These are phyloP conservation scores for Leccinum pellstonianum DNA, from an alignment of 768 basidiomycete genomes.

Conservation along the genomic window DNA sequence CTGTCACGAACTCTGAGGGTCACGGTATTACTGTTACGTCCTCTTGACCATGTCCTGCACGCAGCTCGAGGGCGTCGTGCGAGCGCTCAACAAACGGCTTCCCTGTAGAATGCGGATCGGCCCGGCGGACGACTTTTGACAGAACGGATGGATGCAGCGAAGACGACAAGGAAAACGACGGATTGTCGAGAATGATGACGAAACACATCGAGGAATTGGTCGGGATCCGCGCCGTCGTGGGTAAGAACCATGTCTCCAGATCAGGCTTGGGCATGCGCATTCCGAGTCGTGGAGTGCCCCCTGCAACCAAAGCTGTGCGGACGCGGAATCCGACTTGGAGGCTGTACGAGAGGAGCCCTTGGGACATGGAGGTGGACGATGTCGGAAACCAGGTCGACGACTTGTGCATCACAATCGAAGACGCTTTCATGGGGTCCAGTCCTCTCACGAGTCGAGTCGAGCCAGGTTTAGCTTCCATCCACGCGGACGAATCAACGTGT, in stretches of 20 bases:
- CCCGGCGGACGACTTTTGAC: slow-evolving; percentile 30
- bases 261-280: slow-evolving; percentile 24
- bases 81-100: slow-evolving; percentile 53
- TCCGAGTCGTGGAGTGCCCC: slow-evolving; percentile 27
- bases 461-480: slow-evolving; percentile 8
- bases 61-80: slow-evolving; percentile 53
- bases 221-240: slow-evolving; percentile 44
- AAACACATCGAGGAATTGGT: slow-evolving; percentile 58
- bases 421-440: slow-evolving; percentile 23
- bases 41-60: slow-evolving; percentile 57
- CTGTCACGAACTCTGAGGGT: slow-evolving; percentile 50
- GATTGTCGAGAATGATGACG: slow-evolving; percentile 39
- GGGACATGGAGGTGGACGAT: slow-evolving; percentile 24
- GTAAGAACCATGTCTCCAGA: slow-evolving; percentile 26
- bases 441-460: slow-evolving; percentile 25
- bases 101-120: slow-evolving; percentile 53
- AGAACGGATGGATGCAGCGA: slow-evolving; percentile 1
- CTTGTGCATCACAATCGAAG: slow-evolving; percentile 14
- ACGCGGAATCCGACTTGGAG: slow-evolving; percentile 23
- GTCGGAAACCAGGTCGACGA: slow-evolving; percentile 9
- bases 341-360: slow-evolving; percentile 17
- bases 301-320: slow-evolving; percentile 28
- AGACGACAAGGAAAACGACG: slow-evolving; percentile 10
- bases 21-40: too few relatives aligned
- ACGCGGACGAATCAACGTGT: slow-evolving; percentile 6